These are phyloP conservation scores for Teratosphaeria zuluensis DNA, from an alignment of 2,329 filamentous ascomycete species.

Conservation along the genomic window DNA sequence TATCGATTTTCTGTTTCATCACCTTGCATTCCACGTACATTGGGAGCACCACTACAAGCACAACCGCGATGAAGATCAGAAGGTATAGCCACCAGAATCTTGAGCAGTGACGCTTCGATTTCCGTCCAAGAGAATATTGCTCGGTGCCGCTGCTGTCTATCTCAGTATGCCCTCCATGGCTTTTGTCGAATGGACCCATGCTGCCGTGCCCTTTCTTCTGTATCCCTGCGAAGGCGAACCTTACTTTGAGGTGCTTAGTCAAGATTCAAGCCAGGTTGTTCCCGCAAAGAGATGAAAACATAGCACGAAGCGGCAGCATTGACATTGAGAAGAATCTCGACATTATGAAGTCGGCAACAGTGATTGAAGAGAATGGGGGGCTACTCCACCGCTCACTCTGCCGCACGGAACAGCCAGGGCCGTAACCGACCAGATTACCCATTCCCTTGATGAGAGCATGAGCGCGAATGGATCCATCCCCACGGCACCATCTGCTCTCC, in stretches of 20 bases:
- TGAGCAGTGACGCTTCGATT: conserved; percentile 14
- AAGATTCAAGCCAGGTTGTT: not conserved
- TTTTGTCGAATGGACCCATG: not conserved
- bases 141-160: not conserved
- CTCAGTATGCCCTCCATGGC: not conserved
- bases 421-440: not conserved
- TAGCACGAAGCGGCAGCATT: not conserved
- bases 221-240: not conserved
- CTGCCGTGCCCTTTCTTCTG: not conserved
- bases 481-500: not conserved
- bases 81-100: conserved; percentile 54
- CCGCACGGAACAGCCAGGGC: not conserved
- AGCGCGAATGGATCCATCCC: not conserved
- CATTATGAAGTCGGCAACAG: not conserved
- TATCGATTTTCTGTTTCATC: not conserved
- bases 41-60: conserved; percentile 48
- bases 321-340: not conserved
- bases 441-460: not conserved
- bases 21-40: conserved; percentile 42
- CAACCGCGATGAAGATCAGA: conserved; percentile 40
- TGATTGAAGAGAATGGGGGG: not conserved
- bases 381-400: not conserved
- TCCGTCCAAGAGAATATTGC: conserved; percentile 6
- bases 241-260: not conserved
- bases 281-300: not conserved